Percentiles rank a stretch among this genome's conserved stretches.
phyloP scores from a whole-genome alignment of 805 yeast species.

The Yarrowia deformans region DNA sequence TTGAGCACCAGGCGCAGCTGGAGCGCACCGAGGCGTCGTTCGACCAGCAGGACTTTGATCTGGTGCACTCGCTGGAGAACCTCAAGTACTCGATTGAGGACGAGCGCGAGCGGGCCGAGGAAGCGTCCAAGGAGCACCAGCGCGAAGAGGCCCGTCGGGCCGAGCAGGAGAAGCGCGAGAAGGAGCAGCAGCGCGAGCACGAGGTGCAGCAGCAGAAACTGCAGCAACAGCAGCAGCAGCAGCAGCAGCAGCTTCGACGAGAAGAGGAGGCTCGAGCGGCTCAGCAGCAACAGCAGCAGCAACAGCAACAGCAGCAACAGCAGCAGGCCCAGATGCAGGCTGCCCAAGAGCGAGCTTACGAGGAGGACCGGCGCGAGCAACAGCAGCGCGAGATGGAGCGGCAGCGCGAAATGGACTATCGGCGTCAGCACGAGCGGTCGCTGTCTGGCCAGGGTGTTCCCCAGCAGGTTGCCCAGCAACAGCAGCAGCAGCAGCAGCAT shows the following conservation, averaged over 20 bases:
- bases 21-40: constrained; percentile 38
- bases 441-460: constrained; percentile 3
- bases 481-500: constrained; percentile 1
- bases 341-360: constrained; percentile 16
- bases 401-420: constrained; percentile 32
- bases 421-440: constrained; percentile 24
- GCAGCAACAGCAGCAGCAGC: constrained; percentile 13
- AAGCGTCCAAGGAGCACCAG: constrained; percentile 54
- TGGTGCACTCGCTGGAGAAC: constrained; percentile 34
- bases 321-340: constrained; percentile 2
- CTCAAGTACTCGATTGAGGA: constrained; percentile 36
- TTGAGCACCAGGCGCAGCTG: constrained; percentile 38
- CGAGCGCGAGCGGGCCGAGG: constrained; percentile 36
- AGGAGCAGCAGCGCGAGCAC: constrained; percentile 80
- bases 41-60: constrained; percentile 35
- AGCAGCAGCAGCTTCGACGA: constrained; percentile 1
- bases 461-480: not conserved
- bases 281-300: constrained; percentile 10
- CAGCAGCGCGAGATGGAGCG: constrained; percentile 26
- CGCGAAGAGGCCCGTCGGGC: constrained; percentile 87
- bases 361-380: constrained; percentile 35
- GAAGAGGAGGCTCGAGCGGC: constrained; percentile 21
- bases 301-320: constrained; percentile 25
- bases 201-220: constrained; percentile 52
- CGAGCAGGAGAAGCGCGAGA: constrained; percentile 82